Evolutionary conservation across 2,329 filamentous ascomycete species (phyloP).

Genomic region (Hymenoscyphus fructigenus): DNA sequence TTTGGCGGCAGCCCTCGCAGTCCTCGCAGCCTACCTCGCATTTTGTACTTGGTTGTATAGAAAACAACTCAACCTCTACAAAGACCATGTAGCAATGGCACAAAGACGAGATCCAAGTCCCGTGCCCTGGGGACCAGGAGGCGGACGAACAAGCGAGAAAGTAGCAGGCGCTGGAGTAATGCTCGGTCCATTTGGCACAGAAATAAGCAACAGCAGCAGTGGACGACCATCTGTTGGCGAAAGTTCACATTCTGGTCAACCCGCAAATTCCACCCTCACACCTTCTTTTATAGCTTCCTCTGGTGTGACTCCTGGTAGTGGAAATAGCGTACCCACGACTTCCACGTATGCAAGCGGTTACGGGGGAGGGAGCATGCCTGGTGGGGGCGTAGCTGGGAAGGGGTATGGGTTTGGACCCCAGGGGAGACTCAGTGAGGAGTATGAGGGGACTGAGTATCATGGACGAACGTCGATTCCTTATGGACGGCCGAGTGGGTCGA

Average conservation of each 20-base stretch:
- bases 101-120: constrained; percentile 53
- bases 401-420: constrained; percentile 5
- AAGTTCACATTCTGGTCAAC: constrained; percentile 10
- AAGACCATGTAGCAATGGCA: constrained; percentile 64
- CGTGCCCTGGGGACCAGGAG: constrained; percentile 29
- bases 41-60: constrained; percentile 75
- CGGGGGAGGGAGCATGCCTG: constrained; percentile 1
- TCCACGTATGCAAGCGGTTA: constrained; percentile 14
- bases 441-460: constrained; percentile 26
- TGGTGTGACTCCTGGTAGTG: constrained; percentile 20
- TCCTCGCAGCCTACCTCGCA: constrained; percentile 63
- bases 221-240: constrained; percentile 16
- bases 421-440: constrained; percentile 32
- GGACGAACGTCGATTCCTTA: constrained; percentile 28
- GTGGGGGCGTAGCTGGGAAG: constrained; percentile 15
- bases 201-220: constrained; percentile 22
- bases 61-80: constrained; percentile 68
- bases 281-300: background rate
- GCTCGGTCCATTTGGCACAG: constrained; percentile 32
- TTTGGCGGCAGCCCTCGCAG: constrained; percentile 63
- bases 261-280: background rate
- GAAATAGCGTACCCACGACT: constrained; percentile 20
- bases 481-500: constrained; percentile 39
- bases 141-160: constrained; percentile 31
- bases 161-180: constrained; percentile 21